Evolutionary conservation across 2,329 filamentous ascomycete species (phyloP).

Genomic region (Fusarium sterilihyphosum): DNA sequence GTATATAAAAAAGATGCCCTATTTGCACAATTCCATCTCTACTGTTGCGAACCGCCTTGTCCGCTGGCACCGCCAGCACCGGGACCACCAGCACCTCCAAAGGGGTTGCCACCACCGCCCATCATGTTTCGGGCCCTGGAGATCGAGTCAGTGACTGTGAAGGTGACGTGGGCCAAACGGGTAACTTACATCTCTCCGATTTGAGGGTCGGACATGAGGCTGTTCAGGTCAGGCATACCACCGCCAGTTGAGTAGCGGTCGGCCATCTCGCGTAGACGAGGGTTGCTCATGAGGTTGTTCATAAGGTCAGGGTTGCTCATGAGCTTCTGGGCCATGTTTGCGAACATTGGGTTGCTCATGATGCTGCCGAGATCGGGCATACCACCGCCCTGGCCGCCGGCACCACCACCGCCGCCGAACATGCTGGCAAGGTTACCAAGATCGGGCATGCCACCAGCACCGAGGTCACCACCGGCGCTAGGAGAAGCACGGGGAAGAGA

Average conservation of each 20-base stretch:
- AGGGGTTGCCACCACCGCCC: constrained; percentile 47
- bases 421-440: constrained; percentile 76
- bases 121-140: constrained; percentile 59
- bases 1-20: constrained; percentile 38
- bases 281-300: constrained; percentile 94
- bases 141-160: neutral
- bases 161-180: neutral
- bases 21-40: constrained; percentile 16
- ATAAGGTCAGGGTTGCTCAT: constrained; percentile 98
- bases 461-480: constrained; percentile 62
- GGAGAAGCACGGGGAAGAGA: constrained; percentile 57
- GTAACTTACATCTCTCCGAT: constrained; percentile 89
- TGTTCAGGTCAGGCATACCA: constrained; percentile 88
- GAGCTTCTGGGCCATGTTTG: constrained; percentile 94
- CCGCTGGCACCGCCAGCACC: constrained; percentile 3
- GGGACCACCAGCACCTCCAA: constrained; percentile 42
- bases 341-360: constrained; percentile 99
- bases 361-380: constrained; percentile 89
- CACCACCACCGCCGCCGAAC: constrained; percentile 70
- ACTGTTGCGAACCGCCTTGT: constrained; percentile 42
- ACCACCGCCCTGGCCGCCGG: constrained; percentile 73
- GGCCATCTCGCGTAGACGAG: constrained; percentile 86
- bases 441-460: constrained; percentile 69
- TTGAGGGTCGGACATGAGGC: constrained; percentile 90
- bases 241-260: constrained; percentile 79